Percentiles rank a stretch among this genome's conserved stretches.
Evolutionary conservation across 1,139 yeast genomes (phyloP).

Genomic region (Magnusiomyces suaveolens): DNA sequence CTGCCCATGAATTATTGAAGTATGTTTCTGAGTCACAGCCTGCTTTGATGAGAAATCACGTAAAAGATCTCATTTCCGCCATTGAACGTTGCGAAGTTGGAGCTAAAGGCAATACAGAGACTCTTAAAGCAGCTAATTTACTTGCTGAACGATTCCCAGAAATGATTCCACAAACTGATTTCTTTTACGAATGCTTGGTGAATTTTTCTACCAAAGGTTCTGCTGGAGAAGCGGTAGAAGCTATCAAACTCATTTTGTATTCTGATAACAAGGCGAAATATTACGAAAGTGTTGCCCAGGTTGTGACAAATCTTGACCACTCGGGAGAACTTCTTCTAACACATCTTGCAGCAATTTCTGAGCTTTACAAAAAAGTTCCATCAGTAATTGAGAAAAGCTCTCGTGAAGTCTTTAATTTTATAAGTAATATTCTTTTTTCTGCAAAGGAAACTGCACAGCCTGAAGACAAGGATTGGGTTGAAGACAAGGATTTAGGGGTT

Average conservation of each 20-base stretch:
- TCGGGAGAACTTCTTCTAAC: constrained; percentile 38
- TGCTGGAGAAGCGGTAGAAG: constrained; percentile 56
- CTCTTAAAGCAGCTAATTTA: constrained; percentile 53
- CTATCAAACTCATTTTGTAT: constrained; percentile 49
- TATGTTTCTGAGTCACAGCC: constrained; percentile 56
- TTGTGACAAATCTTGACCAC: constrained; percentile 35
- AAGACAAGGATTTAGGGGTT: constrained; percentile 37
- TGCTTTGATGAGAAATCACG: constrained; percentile 52
- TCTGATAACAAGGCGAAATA: constrained; percentile 35
- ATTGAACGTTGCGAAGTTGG: constrained; percentile 32
- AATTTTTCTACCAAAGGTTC: constrained; percentile 45
- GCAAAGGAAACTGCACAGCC: constrained; percentile 18
- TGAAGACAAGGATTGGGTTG: constrained; percentile 41
- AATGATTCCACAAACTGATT: constrained; percentile 29
- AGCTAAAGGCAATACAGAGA: constrained; percentile 29
- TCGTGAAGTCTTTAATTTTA: constrained; percentile 43
- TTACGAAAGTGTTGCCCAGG: constrained; percentile 30
- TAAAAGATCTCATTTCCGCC: constrained; percentile 40
- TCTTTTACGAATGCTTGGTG: constrained; percentile 28
- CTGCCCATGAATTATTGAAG: constrained; percentile 48
- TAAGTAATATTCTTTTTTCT: constrained; percentile 42
- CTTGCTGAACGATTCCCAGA: constrained; percentile 45
- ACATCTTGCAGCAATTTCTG: constrained; percentile 52
- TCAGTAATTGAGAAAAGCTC: constrained; percentile 44
- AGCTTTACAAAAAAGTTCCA: constrained; percentile 48